A percentile compares a stretch with the other conserved stretches of the same genome.
Conservation (phyloP, 2,329 filamentous ascomycete genomes). For the Pseudogymnoascus sp. region DNA sequence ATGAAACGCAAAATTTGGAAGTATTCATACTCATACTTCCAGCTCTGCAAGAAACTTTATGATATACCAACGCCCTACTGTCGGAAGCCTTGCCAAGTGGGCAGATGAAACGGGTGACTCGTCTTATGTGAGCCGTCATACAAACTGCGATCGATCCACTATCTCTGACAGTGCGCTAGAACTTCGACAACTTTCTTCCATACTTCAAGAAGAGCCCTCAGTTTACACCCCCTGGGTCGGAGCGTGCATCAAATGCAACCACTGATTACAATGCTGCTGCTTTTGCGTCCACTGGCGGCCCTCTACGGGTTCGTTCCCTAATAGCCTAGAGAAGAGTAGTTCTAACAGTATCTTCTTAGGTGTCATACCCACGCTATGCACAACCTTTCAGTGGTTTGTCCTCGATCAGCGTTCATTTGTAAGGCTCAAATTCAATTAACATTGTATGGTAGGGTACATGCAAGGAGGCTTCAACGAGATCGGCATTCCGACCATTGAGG, state of each 20-base stretch:
- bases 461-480: constrained; percentile 34
- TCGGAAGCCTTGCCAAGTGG: not conserved
- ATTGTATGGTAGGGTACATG: constrained; percentile 27
- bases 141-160: not conserved
- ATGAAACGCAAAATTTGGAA: not conserved
- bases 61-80: constrained; percentile 9
- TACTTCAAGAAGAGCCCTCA: constrained; percentile 28
- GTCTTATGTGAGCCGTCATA: not conserved
- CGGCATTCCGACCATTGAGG: constrained; percentile 31
- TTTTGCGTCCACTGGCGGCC: constrained; percentile 28
- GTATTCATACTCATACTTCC: not conserved
- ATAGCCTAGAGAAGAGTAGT: not conserved
- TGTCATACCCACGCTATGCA: constrained; percentile 35
- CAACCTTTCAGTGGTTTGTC: constrained; percentile 25
- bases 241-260: constrained; percentile 24
- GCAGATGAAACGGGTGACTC: not conserved
- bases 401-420: not conserved
- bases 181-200: constrained; percentile 26
- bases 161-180: constrained; percentile 19
- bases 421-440: not conserved
- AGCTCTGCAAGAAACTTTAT: constrained; percentile 11
- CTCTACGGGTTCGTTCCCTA: constrained; percentile 26
- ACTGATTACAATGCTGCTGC: constrained; percentile 24
- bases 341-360: constrained; percentile 11
- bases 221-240: constrained; percentile 26